phyloP scores from a whole-genome alignment of 116 monocot species.

The Posidonia oceanica region DNA sequence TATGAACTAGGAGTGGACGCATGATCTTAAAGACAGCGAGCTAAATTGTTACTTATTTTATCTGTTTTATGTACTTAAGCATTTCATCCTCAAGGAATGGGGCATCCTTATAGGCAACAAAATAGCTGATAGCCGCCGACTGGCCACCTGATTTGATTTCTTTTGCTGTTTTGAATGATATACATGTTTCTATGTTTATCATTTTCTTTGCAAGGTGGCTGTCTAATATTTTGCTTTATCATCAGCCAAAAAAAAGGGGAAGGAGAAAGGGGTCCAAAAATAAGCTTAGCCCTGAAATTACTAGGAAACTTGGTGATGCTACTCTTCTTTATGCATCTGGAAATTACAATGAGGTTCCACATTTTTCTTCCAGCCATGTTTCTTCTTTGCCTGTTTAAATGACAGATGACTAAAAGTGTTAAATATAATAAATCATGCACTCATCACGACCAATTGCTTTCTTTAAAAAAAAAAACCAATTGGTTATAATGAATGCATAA shows the following conservation, averaged over 20 bases:
- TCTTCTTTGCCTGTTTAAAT: conserved; percentile 2
- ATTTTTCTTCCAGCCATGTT: not conserved
- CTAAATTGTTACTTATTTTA: too few species aligned
- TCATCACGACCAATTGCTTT: too few species aligned
- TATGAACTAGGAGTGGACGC: too few species aligned
- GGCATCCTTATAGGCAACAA: too few species aligned
- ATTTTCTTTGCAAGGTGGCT: conserved; percentile 3
- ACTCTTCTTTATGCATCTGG: conserved; percentile 75
- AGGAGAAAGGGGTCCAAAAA: conserved; percentile 58
- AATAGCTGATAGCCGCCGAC: too few species aligned
- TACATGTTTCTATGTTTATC: not conserved
- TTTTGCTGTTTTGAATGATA: not conserved
- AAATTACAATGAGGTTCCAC: conserved; percentile 46
- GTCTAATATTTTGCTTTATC: conserved; percentile 4
- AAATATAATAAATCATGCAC: too few species aligned
- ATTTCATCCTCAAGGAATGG: too few species aligned
- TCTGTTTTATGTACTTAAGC: too few species aligned
- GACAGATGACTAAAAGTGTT: not conserved
- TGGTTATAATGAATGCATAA: not conserved
- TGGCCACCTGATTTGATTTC: not conserved
- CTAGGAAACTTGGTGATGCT: conserved; percentile 69
- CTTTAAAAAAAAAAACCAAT: too few species aligned
- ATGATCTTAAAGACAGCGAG: too few species aligned
- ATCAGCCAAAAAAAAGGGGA: conserved; percentile 64
- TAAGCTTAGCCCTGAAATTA: conserved; percentile 57